A percentile compares a stretch with the other conserved stretches of the same genome.
These are phyloP conservation scores for Candida qinlingensis DNA, from an alignment of 805 yeast genomes.

Conservation along the genomic window DNA sequence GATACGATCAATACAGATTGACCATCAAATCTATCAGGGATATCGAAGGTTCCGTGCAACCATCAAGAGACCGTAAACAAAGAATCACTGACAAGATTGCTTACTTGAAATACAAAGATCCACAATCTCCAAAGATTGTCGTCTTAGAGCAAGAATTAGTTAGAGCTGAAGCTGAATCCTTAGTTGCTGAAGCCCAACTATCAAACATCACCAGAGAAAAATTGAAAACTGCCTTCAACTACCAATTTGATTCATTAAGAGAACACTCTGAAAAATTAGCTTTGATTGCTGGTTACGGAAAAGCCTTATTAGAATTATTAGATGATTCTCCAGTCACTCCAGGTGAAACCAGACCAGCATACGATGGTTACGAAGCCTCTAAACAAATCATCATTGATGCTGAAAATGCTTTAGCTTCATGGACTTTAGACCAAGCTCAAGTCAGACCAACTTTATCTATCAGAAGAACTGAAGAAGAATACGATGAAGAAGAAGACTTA, in stretches of 20 bases:
- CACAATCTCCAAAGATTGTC: conserved; percentile 72
- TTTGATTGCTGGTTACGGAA: conserved; percentile 85
- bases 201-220: conserved; percentile 85
- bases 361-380: conserved; percentile 85
- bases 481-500: conserved; percentile 42
- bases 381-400: conserved; percentile 84
- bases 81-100: conserved; percentile 84
- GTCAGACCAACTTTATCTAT: conserved; percentile 78
- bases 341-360: conserved; percentile 87
- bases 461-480: conserved; percentile 50
- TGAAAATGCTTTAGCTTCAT: conserved; percentile 73
- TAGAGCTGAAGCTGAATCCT: conserved; percentile 86
- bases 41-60: conserved; percentile 84
- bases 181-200: conserved; percentile 89
- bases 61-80: conserved; percentile 80
- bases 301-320: conserved; percentile 74
- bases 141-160: conserved; percentile 85
- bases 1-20: conserved; percentile 80
- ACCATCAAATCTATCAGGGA: conserved; percentile 77
- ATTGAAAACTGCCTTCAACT: conserved; percentile 76
- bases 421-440: conserved; percentile 81
- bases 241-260: conserved; percentile 80
- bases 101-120: conserved; percentile 77
- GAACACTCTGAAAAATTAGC: conserved; percentile 85
- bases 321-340: conserved; percentile 86